phyloP scores from a whole-genome alignment of 2,329 filamentous ascomycete species.

The Hortaea werneckii region DNA sequence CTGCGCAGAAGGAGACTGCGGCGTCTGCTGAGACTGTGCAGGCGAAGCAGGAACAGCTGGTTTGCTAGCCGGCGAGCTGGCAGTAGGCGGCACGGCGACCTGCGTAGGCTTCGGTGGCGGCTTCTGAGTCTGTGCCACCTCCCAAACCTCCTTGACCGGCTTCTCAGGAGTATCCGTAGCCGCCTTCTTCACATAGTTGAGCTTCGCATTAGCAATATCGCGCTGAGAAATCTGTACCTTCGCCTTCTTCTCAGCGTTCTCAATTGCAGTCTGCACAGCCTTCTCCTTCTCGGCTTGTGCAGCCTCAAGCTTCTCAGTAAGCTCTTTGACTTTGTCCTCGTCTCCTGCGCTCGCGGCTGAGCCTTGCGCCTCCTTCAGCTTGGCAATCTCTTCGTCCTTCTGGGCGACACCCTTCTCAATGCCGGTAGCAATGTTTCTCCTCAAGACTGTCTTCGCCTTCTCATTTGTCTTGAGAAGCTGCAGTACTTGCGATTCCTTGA shows the following conservation, averaged over 20 bases:
- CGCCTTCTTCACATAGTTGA: slow-evolving; percentile 69
- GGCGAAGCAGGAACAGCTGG: slow-evolving; percentile 1
- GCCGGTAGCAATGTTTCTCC: slow-evolving; percentile 47
- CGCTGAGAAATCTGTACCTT: slow-evolving; percentile 68
- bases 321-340: slow-evolving; percentile 9
- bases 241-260: slow-evolving; percentile 39
- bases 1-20: slow-evolving; percentile 4
- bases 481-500: slow-evolving; percentile 37
- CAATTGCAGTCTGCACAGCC: slow-evolving; percentile 27
- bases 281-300: slow-evolving; percentile 21
- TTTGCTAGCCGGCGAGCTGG: slow-evolving; percentile 4
- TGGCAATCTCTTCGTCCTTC: slow-evolving; percentile 22
- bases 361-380: slow-evolving; percentile 9
- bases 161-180: slow-evolving; percentile 75
- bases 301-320: slow-evolving; percentile 8
- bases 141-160: slow-evolving; percentile 80
- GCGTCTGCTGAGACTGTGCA: neutral
- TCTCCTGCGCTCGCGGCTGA: neutral
- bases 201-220: slow-evolving; percentile 56
- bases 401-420: slow-evolving; percentile 25
- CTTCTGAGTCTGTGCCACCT: slow-evolving; percentile 56
- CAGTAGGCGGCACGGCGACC: slow-evolving; percentile 1
- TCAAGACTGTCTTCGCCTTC: slow-evolving; percentile 39
- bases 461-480: slow-evolving; percentile 42
- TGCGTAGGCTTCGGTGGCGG: slow-evolving; percentile 13